phyloP scores from a whole-genome alignment of 805 yeast genomes.

The Teunomyces lycoperdinae region DNA sequence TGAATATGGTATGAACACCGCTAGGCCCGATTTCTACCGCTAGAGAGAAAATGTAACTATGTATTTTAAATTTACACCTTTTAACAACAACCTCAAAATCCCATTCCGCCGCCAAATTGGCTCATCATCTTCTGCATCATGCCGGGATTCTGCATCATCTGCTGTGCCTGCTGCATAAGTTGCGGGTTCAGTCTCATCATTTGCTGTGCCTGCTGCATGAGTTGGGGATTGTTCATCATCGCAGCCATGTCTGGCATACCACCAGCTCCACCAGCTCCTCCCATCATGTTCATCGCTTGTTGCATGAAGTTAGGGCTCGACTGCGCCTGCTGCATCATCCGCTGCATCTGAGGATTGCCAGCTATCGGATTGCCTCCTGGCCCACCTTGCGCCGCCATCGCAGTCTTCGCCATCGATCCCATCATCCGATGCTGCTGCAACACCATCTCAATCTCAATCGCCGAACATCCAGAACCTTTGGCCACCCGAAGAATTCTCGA shows the following conservation, averaged over 20 bases:
- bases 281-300: conserved; percentile 63
- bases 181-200: conserved; percentile 45
- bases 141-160: conserved; percentile 55
- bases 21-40: conserved; percentile 92
- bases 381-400: conserved; percentile 49
- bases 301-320: conserved; percentile 52
- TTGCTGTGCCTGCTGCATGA: conserved; percentile 47
- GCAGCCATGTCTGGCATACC: conserved; percentile 53
- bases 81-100: not conserved
- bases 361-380: conserved; percentile 14
- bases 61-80: not conserved
- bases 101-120: conserved; percentile 53
- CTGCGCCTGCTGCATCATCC: conserved; percentile 56
- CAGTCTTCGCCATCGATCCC: conserved; percentile 85
- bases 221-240: conserved; percentile 55
- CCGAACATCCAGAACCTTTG: conserved; percentile 90
- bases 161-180: conserved; percentile 44
- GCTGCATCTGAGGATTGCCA: conserved; percentile 44
- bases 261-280: conserved; percentile 43
- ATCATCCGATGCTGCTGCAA: conserved; percentile 88
- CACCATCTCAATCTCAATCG: conserved; percentile 89
- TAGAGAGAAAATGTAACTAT: conserved; percentile 22
- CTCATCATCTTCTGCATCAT: conserved; percentile 70
- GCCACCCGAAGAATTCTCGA: conserved; percentile 87
- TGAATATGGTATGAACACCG: conserved; percentile 87